phyloP scores from a whole-genome alignment of 805 yeast species.

The Teunomyces cretensis region DNA sequence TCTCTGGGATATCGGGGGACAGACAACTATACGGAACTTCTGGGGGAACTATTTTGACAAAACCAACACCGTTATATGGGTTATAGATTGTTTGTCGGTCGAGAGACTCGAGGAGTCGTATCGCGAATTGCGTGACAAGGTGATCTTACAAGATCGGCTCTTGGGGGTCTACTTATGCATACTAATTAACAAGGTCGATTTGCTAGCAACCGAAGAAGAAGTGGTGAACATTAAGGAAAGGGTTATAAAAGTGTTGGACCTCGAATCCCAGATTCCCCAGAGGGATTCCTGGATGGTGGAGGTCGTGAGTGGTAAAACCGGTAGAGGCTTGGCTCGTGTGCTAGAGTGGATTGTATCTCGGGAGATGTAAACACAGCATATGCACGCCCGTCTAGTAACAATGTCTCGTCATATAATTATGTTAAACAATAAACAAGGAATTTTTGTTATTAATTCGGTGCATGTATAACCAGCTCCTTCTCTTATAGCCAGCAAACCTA shows the following conservation, averaged over 20 bases:
- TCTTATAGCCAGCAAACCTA: no score
- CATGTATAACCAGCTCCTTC: no score
- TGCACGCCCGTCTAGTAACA: no score
- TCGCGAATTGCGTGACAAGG: conserved; percentile 57
- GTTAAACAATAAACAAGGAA: no score
- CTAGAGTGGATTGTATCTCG: conserved; percentile 25
- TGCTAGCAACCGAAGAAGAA: conserved; percentile 33
- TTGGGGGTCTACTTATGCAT: conserved; percentile 67
- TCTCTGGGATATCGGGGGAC: conserved; percentile 87
- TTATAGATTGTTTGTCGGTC: conserved; percentile 65
- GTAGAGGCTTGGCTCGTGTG: conserved; percentile 25
- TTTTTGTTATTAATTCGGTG: no score
- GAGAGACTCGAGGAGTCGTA: conserved; percentile 66
- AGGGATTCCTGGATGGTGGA: conserved; percentile 25
- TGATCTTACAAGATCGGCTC: conserved; percentile 67
- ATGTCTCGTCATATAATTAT: no score
- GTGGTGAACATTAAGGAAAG: conserved; percentile 3
- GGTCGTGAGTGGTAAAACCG: conserved; percentile 37
- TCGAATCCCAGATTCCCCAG: conserved; percentile 18
- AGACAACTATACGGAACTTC: conserved; percentile 38
- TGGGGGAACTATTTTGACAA: conserved; percentile 88
- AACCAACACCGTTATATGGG: conserved; percentile 78
- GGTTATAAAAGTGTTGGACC: conserved; percentile 16
- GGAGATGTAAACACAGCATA: neutral
- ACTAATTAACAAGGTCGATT: conserved; percentile 73